Percentiles rank a stretch among this genome's conserved stretches.
Evolutionary conservation across 331 rosid genomes (phyloP).

Genomic region (Prunus yedoensis): DNA sequence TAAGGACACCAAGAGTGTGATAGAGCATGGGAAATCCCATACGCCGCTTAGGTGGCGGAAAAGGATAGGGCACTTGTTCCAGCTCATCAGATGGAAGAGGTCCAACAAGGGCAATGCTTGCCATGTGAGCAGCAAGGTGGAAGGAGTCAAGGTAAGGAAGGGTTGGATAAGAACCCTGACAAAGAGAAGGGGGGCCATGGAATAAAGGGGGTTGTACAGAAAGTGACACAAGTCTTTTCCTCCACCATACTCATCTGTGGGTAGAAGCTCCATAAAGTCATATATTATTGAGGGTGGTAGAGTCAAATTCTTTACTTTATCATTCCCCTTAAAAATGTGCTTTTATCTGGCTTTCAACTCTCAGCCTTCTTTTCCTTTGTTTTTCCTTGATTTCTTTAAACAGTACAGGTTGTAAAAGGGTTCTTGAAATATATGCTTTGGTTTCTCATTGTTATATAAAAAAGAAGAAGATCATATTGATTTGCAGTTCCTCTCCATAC

Average conservation of each 20-base stretch:
- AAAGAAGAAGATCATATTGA: not conserved
- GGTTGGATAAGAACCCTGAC: slow-evolving; percentile 85
- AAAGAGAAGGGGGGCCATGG: slow-evolving; percentile 60
- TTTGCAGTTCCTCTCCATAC: slow-evolving; percentile 25
- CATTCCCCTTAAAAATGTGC: slow-evolving; percentile 50
- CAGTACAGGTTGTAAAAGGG: slow-evolving; percentile 59
- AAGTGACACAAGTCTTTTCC: slow-evolving; percentile 29
- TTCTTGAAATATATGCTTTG: slow-evolving; percentile 43
- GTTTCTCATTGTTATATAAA: slow-evolving; percentile 15
- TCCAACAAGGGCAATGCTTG: slow-evolving; percentile 57
- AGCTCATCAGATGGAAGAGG: slow-evolving; percentile 80
- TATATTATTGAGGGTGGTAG: slow-evolving; percentile 38
- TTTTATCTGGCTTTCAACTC: slow-evolving; percentile 35
- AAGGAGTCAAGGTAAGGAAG: slow-evolving; percentile 79
- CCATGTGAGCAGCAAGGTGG: slow-evolving; percentile 75
- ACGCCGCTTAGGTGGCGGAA: slow-evolving; percentile 80
- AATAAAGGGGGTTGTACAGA: slow-evolving; percentile 42
- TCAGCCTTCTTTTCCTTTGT: slow-evolving; percentile 25
- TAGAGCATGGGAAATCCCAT: slow-evolving; percentile 79
- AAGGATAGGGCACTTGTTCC: slow-evolving; percentile 87
- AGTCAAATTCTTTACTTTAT: slow-evolving; percentile 63
- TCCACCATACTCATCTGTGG: slow-evolving; percentile 29
- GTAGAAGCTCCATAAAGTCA: slow-evolving; percentile 47
- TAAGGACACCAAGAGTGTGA: slow-evolving; percentile 68
- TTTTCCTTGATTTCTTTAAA: slow-evolving; percentile 14